phyloP scores from a whole-genome alignment of 139 green algal species.

The Coelastrella sp. region DNA sequence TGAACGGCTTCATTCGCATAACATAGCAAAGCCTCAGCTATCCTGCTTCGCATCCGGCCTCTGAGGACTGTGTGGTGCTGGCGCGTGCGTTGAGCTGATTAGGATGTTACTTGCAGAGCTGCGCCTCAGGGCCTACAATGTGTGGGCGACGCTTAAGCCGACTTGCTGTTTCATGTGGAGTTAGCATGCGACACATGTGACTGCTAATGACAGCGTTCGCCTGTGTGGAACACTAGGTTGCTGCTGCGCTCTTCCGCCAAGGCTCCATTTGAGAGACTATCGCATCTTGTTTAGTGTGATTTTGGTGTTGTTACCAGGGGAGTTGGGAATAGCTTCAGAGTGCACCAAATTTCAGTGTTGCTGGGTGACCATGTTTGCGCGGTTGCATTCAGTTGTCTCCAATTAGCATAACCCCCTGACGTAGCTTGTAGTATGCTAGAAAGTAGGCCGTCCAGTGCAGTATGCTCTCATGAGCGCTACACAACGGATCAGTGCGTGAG shows the following conservation, averaged over 20 bases:
- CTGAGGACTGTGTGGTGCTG: background rate
- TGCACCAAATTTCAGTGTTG: too few relatives aligned
- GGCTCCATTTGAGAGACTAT: too few relatives aligned
- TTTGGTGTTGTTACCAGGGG: too few relatives aligned
- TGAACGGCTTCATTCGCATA: too few relatives aligned
- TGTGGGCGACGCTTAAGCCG: background rate
- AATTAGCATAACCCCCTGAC: background rate
- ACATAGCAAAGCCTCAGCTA: too few relatives aligned
- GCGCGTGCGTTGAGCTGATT: background rate
- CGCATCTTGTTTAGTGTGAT: too few relatives aligned
- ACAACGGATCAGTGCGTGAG: background rate
- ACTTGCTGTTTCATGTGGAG: background rate
- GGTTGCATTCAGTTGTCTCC: background rate
- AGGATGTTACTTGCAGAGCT: background rate
- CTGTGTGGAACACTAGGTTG: too few relatives aligned
- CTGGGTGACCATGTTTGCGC: background rate
- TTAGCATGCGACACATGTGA: too few relatives aligned
- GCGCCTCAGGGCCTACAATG: background rate
- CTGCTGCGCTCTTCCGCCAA: too few relatives aligned
- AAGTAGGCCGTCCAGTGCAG: background rate
- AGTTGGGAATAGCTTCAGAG: too few relatives aligned
- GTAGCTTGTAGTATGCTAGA: background rate
- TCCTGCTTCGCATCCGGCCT: too few relatives aligned
- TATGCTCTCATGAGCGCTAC: background rate
- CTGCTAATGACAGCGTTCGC: too few relatives aligned